Evolutionary conservation across 352 stramenopile genomes (phyloP).

Genomic region (Phytophthora podocarpi): DNA sequence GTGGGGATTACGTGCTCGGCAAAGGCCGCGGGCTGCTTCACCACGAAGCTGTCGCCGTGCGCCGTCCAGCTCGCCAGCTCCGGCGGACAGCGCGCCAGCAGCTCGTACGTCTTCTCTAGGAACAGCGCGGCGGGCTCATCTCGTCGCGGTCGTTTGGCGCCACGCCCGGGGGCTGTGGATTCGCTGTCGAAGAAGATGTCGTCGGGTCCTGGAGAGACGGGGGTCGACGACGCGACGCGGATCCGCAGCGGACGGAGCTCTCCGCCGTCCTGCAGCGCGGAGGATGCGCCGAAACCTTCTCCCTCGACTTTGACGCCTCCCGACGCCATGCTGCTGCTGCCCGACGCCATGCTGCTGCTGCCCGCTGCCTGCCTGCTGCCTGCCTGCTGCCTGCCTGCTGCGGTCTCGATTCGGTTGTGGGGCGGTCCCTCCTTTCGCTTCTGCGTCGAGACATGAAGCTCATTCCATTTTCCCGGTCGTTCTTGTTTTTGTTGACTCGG

Average conservation of each 20-base stretch:
- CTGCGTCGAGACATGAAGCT: conserved; percentile 22
- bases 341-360: too few species aligned
- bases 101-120: conserved; percentile 91
- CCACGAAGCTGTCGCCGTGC: conserved; percentile 84
- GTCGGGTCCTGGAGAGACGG: conserved; percentile 35
- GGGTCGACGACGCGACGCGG: conserved; percentile 28
- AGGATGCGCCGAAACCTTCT: not conserved
- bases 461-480: conserved; percentile 31
- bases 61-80: conserved; percentile 80
- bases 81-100: conserved; percentile 82
- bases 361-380: too few species aligned
- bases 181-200: conserved; percentile 13
- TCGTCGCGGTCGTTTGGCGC: conserved; percentile 40
- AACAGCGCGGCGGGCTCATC: conserved; percentile 78
- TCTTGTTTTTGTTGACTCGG: conserved; percentile 16
- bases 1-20: conserved; percentile 86
- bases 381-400: too few species aligned
- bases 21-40: conserved; percentile 89
- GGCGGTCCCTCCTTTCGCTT: not conserved
- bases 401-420: conserved; percentile 29
- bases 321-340: conserved; percentile 26
- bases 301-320: conserved; percentile 15
- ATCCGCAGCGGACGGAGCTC: conserved; percentile 41
- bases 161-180: not conserved
- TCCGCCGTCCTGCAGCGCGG: not conserved